phyloP scores from a whole-genome alignment of 768 basidiomycete species.

The Podaxis pistillaris region DNA sequence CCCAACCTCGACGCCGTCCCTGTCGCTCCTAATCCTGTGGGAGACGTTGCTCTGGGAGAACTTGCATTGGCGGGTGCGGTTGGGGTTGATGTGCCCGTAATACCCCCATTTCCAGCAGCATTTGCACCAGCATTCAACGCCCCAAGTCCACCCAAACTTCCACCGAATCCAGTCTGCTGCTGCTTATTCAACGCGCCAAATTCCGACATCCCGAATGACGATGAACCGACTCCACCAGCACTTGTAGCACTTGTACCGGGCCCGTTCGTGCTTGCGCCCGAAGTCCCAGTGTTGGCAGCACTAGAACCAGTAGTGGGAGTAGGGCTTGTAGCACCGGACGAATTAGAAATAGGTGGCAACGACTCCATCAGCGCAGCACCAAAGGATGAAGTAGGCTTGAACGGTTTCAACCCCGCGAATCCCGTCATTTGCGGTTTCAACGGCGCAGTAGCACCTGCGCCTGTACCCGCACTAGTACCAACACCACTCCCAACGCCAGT shows the following conservation, averaged over 20 bases:
- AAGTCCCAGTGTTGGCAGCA: constrained; percentile 21
- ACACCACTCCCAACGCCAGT: constrained; percentile 7
- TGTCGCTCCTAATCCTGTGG: neutral
- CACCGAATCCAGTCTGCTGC: constrained; percentile 12
- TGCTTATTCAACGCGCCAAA: constrained; percentile 8
- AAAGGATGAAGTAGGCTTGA: constrained; percentile 81
- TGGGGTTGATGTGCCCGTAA: constrained; percentile 4
- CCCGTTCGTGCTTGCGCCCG: neutral
- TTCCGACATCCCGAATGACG: neutral
- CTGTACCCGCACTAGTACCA: neutral
- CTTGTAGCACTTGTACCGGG: neutral
- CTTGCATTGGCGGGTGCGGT: constrained; percentile 21
- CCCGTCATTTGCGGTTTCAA: constrained; percentile 50
- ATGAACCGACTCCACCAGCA: neutral
- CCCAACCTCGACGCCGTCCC: constrained; percentile 33
- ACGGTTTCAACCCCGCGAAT: constrained; percentile 67
- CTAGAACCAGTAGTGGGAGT: constrained; percentile 36
- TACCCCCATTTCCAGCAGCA: neutral
- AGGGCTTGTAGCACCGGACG: constrained; percentile 46
- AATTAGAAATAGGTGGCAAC: constrained; percentile 71
- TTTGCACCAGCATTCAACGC: constrained; percentile 11
- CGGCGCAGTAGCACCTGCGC: constrained; percentile 19
- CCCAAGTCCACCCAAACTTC: constrained; percentile 1
- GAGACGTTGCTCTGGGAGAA: neutral
- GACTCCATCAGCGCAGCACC: constrained; percentile 73